A percentile compares a stretch with the other conserved stretches of the same genome.
phyloP scores from a whole-genome alignment of 345 rosid species.

The Linum usitatissimum region DNA sequence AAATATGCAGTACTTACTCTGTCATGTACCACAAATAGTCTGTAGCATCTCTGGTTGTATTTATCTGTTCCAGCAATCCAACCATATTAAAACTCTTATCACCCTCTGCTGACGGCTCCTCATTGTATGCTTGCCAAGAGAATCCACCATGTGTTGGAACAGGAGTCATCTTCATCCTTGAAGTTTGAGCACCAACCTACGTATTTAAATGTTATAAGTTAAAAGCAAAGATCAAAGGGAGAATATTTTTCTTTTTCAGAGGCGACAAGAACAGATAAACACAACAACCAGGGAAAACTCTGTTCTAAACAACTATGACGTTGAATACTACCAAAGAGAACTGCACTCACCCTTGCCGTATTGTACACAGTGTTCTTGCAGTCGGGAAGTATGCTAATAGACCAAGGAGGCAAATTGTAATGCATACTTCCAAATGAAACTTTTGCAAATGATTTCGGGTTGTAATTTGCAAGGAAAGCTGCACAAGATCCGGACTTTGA shows the following conservation, averaged over 20 bases:
- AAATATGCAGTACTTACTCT: conserved; percentile 51
- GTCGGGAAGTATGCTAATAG: conserved; percentile 95
- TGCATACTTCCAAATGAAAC: conserved; percentile 68
- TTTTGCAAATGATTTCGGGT: conserved; percentile 52
- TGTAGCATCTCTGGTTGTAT: conserved; percentile 70
- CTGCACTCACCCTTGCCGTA: conserved; percentile 74
- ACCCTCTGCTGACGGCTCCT: conserved; percentile 47
- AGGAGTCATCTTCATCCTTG: conserved; percentile 75
- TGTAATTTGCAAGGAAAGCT: conserved; percentile 83
- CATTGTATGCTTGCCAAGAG: conserved; percentile 89
- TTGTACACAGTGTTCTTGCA: conserved; percentile 96
- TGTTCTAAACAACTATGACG: neutral
- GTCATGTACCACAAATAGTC: conserved; percentile 98
- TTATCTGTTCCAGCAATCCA: conserved; percentile 93
- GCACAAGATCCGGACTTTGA: conserved; percentile 75
- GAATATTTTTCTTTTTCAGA: neutral
- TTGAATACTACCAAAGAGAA: too few relatives aligned
- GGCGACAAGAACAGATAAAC: too few relatives aligned
- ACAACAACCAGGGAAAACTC: neutral
- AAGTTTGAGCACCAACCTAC: conserved; percentile 80
- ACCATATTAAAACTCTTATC: conserved; percentile 60
- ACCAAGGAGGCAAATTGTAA: conserved; percentile 96
- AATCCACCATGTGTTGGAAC: conserved; percentile 73
- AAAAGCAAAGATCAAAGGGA: neutral
- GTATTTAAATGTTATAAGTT: neutral